Conservation (phyloP, 2,329 filamentous ascomycete species). For the Fonsecaea erecta region DNA sequence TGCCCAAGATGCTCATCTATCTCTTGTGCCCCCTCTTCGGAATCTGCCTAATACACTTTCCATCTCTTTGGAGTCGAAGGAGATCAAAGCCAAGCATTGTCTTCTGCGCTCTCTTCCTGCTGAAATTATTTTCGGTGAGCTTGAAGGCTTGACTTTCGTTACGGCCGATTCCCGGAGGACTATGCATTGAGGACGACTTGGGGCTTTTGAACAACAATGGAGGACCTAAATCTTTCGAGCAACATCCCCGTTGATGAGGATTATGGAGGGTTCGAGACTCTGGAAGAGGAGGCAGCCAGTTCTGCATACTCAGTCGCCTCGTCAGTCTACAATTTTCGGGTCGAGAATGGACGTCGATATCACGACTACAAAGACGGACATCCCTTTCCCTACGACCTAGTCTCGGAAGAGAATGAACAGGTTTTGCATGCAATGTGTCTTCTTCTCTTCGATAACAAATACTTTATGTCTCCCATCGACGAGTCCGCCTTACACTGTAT, state of each 20-base stretch:
- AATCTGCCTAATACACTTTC: neutral
- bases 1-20: neutral
- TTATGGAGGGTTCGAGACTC: slow-evolving; percentile 19
- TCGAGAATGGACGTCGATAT: slow-evolving; percentile 45
- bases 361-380: slow-evolving; percentile 41
- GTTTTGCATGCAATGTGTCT: slow-evolving; percentile 32
- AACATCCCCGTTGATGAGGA: slow-evolving; percentile 32
- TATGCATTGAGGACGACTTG: slow-evolving; percentile 16
- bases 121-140: neutral
- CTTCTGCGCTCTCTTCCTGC: neutral
- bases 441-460: slow-evolving; percentile 30
- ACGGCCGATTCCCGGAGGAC: neutral
- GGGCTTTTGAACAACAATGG: slow-evolving; percentile 30
- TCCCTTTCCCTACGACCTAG: slow-evolving; percentile 40
- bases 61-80: neutral
- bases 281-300: slow-evolving; percentile 29
- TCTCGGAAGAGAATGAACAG: slow-evolving; percentile 33
- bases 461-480: slow-evolving; percentile 33
- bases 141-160: neutral
- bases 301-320: slow-evolving; percentile 39
- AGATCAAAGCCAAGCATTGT: neutral
- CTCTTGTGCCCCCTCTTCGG: neutral
- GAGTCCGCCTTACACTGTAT: slow-evolving; percentile 34
- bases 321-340: slow-evolving; percentile 39
- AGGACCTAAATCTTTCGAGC: slow-evolving; percentile 25